Base-by-base conservation (phyloP, 257 asterid genomes). In the Ehretia macrophylla region DNA sequence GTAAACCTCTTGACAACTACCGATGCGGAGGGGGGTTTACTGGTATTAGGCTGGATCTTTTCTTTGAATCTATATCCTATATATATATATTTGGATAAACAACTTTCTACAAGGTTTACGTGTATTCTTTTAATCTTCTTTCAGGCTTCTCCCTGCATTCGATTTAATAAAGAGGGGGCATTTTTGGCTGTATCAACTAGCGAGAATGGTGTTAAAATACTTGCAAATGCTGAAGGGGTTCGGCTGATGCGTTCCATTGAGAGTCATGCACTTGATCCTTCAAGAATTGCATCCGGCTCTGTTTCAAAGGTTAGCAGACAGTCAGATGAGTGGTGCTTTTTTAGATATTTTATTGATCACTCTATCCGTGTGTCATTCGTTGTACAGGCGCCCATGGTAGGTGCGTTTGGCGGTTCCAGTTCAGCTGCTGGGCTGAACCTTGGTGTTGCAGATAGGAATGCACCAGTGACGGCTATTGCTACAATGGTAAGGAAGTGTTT, bases 131-230 rank as follows among this genome's bases (percentile, higher is more conserved):
- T 49, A 59, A 62, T 69, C 55, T 11, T 66, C 59, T 67, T 66
- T 64, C 67, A 86, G 95, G 92, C 83, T 54, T 78, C 83, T 51
- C 95, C 95, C 37, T 70, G 85, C 69, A 58, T 86, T 54, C 84
- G 95, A 44, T 81, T 83, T 60, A 81, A 69, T 60, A 83, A 79
- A 75, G 84, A 81, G 18, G 95, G 95, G 65, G 46, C 65, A 17
- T 61, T 83, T 14, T 67, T 86, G 78, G 95, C 88, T 47, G 88
- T 83, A 39, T 79, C 92, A 47, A 81, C 89, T 17, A 79, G 69
- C 62, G 87, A 79, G 8, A 79, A 77, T 74, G 85, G 95, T 57
- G 58, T 78, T 67, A 81, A 83, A 75, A 68, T 83, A 59, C 76
- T 86, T 39, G 89, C 83, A 32, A 86, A 83, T 79, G 63, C 76